Conservation (phyloP, 2,329 filamentous ascomycete genomes). For the Chrysosporium keratinophilum region DNA sequence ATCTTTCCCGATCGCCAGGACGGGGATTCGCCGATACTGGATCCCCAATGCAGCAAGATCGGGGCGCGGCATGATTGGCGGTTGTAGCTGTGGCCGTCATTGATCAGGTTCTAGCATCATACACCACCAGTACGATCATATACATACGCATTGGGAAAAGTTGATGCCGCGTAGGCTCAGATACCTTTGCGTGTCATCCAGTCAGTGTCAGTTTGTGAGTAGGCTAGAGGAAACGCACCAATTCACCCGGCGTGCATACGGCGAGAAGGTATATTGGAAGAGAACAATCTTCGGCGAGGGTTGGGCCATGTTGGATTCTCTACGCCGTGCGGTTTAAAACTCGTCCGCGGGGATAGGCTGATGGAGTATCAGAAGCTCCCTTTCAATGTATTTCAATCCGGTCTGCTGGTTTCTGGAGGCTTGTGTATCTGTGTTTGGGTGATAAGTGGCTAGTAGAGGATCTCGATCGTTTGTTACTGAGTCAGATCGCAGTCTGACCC, state of each 20-base stretch:
- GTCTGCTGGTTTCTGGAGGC: not conserved
- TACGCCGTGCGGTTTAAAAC: not conserved
- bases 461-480: too few species aligned
- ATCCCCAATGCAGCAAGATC: conserved; percentile 53
- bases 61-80: conserved; percentile 54
- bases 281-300: conserved; percentile 42
- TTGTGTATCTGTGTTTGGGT: not conserved
- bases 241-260: conserved; percentile 51
- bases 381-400: not conserved
- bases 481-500: not conserved
- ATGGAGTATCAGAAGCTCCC: not conserved
- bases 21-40: conserved; percentile 58
- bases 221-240: conserved; percentile 25
- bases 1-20: conserved; percentile 55
- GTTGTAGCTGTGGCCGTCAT: conserved; percentile 47
- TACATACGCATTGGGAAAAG: conserved; percentile 56
- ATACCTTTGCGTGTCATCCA: conserved; percentile 41
- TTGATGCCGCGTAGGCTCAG: conserved; percentile 54
- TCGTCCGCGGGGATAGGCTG: not conserved
- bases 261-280: conserved; percentile 57
- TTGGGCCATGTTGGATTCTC: not conserved
- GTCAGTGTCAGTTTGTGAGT: not conserved
- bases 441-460: too few species aligned
- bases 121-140: too few species aligned
- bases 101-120: conserved; percentile 8